Evolutionary conservation across 768 basidiomycete genomes (phyloP), one percentile per base, ranked within the genome.

Genomic region (Tulasnella sp.): DNA sequence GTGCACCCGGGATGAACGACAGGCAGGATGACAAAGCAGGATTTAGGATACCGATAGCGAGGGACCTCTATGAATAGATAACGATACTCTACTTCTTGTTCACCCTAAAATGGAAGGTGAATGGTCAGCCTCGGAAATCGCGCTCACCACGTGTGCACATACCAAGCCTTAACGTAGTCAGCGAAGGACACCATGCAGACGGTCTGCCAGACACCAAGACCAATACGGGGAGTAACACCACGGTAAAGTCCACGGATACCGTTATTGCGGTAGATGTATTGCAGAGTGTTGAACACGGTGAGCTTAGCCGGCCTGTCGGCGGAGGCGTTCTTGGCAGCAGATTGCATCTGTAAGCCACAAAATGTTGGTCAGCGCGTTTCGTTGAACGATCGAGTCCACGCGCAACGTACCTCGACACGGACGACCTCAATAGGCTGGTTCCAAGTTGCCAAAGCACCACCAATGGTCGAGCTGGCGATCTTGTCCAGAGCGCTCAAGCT

Each of bases 121-220:
- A 14, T 24, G 28, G 31, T 75, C 14, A 42, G 74, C 34, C 12
- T 14, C 24, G n/a, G 24, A 28, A 75, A 14, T 44, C 64, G 64
- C 64, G 64, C 18, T 9, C 28, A 37, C 34, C 64, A 31, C 64
- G 34, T 69, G 64, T 4, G 1, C 28, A 85, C 87, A 48, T 82
- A 93, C 93, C 95, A 96, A 80, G 88, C 89, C 86, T 96, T 97
- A 82, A 98, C 96, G 85, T 96, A 96, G 87, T 98, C 97, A 28
- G 97, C 96, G 82, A 98, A 93, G 31, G 95, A 96, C 83, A 99
- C 97, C 97, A 99, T 99, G 89, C 98, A 99, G 83, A 98, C 89
- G 9, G 96, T 98, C 87, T 98, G 96, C 96, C 96, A 98, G 85
- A 97, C 90, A 81, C 97, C 96, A 81, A 99, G 91, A 82, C 92